phyloP scores from a whole-genome alignment of 2,329 filamentous ascomycete species.

The Ophiostoma sp. region DNA sequence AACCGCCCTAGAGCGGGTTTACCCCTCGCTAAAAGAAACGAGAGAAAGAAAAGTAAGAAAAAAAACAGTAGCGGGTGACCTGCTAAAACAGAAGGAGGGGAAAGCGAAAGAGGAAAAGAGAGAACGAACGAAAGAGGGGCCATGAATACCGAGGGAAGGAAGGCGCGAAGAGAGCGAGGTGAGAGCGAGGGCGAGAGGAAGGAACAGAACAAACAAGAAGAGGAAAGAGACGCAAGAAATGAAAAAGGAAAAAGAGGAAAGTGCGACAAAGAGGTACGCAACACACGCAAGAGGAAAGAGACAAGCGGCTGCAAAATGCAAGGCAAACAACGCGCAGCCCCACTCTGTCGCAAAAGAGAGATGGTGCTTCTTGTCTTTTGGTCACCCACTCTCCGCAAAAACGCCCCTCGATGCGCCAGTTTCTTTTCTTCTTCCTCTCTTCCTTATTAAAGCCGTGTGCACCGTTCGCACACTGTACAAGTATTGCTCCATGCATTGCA shows the following conservation, averaged over 20 bases:
- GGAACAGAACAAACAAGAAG: not conserved
- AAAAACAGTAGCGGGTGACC: constrained; percentile 4
- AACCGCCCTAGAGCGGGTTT: not conserved
- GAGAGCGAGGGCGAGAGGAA: not conserved
- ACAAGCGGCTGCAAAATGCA: constrained; percentile 15
- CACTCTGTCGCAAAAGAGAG: constrained; percentile 11
- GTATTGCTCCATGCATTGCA: not conserved
- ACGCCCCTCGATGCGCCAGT: constrained; percentile 3
- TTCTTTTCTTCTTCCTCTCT: not conserved
- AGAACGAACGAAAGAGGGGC: not conserved
- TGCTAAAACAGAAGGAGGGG: not conserved
- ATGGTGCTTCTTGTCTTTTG: not conserved
- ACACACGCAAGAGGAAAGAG: not conserved
- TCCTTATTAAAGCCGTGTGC: not conserved
- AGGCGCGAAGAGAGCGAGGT: constrained; percentile 15
- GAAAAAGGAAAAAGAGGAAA: not conserved
- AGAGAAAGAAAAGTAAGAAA: not conserved
- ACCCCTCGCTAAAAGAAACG: constrained; percentile 6
- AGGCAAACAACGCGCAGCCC: constrained; percentile 6
- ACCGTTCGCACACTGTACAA: not conserved
- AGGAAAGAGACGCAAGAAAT: not conserved
- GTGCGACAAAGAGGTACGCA: not conserved
- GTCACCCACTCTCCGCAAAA: not conserved
- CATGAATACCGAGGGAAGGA: constrained; percentile 4
- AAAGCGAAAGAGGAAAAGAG: not conserved